Evolutionary conservation across 2,329 filamentous ascomycete species (phyloP).

Genomic region (Fusarium falciforme): DNA sequence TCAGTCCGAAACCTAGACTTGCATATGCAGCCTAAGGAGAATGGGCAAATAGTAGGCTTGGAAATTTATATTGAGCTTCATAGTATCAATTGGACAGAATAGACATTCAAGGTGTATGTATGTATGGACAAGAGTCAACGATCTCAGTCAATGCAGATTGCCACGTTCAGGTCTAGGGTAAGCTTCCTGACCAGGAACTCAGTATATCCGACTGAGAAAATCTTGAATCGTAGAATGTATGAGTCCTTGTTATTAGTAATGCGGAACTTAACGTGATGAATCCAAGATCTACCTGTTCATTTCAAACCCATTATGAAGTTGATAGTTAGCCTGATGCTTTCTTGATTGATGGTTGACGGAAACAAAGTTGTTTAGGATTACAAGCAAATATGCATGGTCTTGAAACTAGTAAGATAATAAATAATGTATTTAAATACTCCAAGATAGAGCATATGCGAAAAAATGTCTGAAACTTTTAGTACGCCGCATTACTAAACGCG

Average conservation of each 20-base stretch:
- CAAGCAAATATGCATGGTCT: no score
- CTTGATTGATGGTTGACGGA: not conserved
- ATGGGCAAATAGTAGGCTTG: not conserved
- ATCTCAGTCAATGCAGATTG: not conserved
- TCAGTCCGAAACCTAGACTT: not conserved
- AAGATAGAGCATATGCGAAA: not conserved
- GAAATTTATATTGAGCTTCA: not conserved
- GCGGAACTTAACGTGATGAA: no score
- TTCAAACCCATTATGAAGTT: no score
- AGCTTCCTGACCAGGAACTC: not conserved
- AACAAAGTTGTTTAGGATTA: not conserved
- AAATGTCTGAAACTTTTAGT: not conserved
- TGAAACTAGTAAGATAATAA: no score
- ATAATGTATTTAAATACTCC: not conserved
- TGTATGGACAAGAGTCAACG: not conserved
- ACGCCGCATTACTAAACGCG: not conserved
- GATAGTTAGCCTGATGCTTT: no score
- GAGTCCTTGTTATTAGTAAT: not conserved
- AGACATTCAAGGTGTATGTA: not conserved
- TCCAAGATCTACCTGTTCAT: no score
- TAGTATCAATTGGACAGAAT: not conserved
- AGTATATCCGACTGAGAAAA: not conserved
- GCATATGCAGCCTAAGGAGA: constrained; percentile 51
- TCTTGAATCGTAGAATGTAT: not conserved
- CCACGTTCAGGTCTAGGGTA: not conserved